phyloP scores from a whole-genome alignment of 768 basidiomycete genomes.

The Mycena filopes region DNA sequence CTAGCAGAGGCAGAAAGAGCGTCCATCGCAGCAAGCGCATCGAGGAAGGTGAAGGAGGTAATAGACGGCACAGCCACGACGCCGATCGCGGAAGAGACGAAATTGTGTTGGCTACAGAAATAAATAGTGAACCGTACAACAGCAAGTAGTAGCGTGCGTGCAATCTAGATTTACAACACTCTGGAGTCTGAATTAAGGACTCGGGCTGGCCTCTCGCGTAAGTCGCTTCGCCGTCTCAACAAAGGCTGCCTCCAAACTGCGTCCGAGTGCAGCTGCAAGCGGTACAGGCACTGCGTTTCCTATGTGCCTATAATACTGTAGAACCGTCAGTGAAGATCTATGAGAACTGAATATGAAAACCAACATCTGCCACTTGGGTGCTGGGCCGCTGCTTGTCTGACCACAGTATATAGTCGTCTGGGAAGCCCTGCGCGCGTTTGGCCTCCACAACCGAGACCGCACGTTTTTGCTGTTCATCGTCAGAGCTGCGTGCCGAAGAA shows the following conservation, averaged over 20 bases:
- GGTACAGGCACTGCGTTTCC: conserved; percentile 85
- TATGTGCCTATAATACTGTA: conserved; percentile 79
- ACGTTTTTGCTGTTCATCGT: conserved; percentile 69
- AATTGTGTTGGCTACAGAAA: no score
- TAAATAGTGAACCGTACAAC: no score
- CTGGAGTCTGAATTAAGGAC: no score
- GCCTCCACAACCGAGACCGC: conserved; percentile 73
- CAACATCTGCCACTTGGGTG: conserved; percentile 61
- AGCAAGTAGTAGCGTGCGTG: no score
- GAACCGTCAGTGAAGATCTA: not conserved
- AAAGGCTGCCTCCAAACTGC: conserved; percentile 21
- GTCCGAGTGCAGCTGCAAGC: conserved; percentile 70
- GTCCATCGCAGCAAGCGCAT: conserved; percentile 46
- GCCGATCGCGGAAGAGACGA: no score
- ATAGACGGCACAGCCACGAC: conserved; percentile 15
- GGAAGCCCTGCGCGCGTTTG: conserved; percentile 83
- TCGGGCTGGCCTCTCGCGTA: no score
- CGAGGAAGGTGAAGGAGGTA: conserved; percentile 12
- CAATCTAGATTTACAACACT: no score
- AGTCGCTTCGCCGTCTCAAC: conserved; percentile 7
- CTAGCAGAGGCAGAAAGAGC: conserved; percentile 46
- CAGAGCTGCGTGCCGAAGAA: no score
- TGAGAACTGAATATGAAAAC: conserved; percentile 36
- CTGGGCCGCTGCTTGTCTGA: conserved; percentile 52
- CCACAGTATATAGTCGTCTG: conserved; percentile 72